Conservation (phyloP, 2,329 filamentous ascomycete genomes). For the Phaeoacremonium minimum region DNA sequence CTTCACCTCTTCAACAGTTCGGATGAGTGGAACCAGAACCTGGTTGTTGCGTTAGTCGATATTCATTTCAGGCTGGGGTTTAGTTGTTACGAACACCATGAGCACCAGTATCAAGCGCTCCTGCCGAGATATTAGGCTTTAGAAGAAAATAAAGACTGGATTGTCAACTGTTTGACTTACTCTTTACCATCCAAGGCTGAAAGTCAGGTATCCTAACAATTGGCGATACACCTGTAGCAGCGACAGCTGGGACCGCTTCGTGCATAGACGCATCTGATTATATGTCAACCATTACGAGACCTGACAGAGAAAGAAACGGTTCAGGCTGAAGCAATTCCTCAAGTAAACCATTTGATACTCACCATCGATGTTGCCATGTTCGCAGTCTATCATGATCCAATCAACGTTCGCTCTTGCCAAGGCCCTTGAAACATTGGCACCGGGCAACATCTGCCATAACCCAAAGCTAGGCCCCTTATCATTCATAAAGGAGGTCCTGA, state of each 20-base stretch:
- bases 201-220: constrained; percentile 55
- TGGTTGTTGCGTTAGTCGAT: constrained; percentile 13
- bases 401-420: constrained; percentile 61
- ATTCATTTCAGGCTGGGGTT: no score
- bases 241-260: constrained; percentile 52
- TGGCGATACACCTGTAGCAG: constrained; percentile 48
- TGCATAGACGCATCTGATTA: constrained; percentile 49
- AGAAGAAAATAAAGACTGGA: constrained; percentile 1
- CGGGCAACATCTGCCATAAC: constrained; percentile 61
- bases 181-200: constrained; percentile 52
- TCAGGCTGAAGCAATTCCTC: no score
- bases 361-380: constrained; percentile 54
- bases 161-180: constrained; percentile 29
- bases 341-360: no score
- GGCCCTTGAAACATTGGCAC: constrained; percentile 52
- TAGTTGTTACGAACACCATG: no score
- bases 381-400: constrained; percentile 61
- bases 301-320: no score
- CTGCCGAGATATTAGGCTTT: constrained; percentile 20
- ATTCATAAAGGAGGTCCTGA: constrained; percentile 45
- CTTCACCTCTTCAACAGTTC: constrained; percentile 47
- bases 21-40: constrained; percentile 49
- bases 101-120: constrained; percentile 54
- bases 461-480: constrained; percentile 46
- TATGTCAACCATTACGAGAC: constrained; percentile 5